Percentiles rank a stretch among this genome's conserved stretches.
phyloP scores from a whole-genome alignment of 2,329 filamentous ascomycete species.

The Tolypocladium inflatum region DNA sequence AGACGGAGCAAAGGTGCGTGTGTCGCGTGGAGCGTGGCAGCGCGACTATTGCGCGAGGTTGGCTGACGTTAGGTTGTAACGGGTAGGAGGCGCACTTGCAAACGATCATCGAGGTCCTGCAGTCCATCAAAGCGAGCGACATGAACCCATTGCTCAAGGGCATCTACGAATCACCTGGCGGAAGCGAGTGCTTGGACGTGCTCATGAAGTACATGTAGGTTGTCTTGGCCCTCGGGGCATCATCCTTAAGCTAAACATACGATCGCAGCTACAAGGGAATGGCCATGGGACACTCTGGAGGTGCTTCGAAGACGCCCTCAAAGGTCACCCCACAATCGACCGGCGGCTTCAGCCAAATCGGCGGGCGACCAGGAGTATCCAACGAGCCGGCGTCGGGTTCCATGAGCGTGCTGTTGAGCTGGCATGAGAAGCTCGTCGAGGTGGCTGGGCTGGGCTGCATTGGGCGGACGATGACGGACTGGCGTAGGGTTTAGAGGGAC shows the following conservation, averaged over 20 bases:
- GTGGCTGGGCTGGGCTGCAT: conserved; percentile 86
- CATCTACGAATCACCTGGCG: conserved; percentile 70
- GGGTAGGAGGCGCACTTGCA: conserved; percentile 72
- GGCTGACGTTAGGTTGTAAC: not conserved
- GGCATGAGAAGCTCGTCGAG: conserved; percentile 98
- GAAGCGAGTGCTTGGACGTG: conserved; percentile 78
- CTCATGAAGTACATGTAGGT: conserved; percentile 96
- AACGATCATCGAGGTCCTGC: conserved; percentile 84
- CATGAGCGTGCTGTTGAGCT: conserved; percentile 95
- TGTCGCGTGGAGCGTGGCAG: not conserved
- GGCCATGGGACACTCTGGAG: conserved; percentile 38
- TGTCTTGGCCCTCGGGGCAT: not conserved
- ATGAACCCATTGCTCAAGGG: conserved; percentile 83
- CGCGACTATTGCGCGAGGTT: not conserved
- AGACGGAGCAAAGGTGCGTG: conserved; percentile 43
- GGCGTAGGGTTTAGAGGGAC: conserved; percentile 54
- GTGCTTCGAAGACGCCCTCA: conserved; percentile 31
- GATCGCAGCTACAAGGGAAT: conserved; percentile 77
- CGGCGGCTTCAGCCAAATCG: conserved; percentile 74
- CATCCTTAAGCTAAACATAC: not conserved
- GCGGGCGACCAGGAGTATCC: conserved; percentile 38
- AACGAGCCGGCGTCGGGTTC: conserved; percentile 68
- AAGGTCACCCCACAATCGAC: conserved; percentile 65
- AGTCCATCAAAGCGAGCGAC: conserved; percentile 91
- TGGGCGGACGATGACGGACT: conserved; percentile 91